Conservation (phyloP, 2,329 filamentous ascomycete species). For the Beauveria bassiana region DNA sequence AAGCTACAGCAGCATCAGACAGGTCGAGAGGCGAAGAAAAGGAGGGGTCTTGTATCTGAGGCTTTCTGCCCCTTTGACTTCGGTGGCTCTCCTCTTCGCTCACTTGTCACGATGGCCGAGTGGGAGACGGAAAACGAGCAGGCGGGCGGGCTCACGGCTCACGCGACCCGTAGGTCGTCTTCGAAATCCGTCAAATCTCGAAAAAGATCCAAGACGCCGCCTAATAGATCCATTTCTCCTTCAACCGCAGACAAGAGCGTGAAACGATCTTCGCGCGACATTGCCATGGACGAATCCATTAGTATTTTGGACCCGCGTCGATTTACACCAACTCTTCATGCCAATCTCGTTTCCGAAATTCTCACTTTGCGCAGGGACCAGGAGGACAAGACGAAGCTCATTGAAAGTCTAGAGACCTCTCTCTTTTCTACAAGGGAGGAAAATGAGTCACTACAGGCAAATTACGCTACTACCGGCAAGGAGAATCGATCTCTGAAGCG, state of each 20-base stretch:
- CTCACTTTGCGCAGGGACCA: conserved; percentile 78
- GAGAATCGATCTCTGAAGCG: conserved; percentile 76
- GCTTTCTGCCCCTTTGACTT: background rate
- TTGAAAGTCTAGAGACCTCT: conserved; percentile 73
- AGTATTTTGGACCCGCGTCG: conserved; percentile 77
- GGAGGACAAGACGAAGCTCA: conserved; percentile 79
- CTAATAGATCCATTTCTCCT: conserved; percentile 36
- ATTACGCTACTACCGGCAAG: conserved; percentile 56
- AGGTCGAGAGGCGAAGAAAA: background rate
- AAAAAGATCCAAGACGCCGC: conserved; percentile 58
- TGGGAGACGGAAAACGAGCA: conserved; percentile 60
- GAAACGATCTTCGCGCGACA: conserved; percentile 50
- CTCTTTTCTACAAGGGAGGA: conserved; percentile 67
- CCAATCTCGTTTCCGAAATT: conserved; percentile 91
- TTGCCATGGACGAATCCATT: conserved; percentile 59
- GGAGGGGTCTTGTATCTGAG: background rate
- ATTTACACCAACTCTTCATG: conserved; percentile 92
- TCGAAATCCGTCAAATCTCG: conserved; percentile 7
- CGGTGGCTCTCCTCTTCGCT: background rate
- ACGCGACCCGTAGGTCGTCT: background rate
- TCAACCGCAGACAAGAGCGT: conserved; percentile 34
- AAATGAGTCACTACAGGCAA: conserved; percentile 60
- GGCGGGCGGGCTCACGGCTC: conserved; percentile 36
- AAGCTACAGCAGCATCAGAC: background rate
- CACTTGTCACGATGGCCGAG: conserved; percentile 35